Base-by-base conservation (phyloP, 2,329 filamentous ascomycete genomes). In the Orbilia oligospora region DNA sequence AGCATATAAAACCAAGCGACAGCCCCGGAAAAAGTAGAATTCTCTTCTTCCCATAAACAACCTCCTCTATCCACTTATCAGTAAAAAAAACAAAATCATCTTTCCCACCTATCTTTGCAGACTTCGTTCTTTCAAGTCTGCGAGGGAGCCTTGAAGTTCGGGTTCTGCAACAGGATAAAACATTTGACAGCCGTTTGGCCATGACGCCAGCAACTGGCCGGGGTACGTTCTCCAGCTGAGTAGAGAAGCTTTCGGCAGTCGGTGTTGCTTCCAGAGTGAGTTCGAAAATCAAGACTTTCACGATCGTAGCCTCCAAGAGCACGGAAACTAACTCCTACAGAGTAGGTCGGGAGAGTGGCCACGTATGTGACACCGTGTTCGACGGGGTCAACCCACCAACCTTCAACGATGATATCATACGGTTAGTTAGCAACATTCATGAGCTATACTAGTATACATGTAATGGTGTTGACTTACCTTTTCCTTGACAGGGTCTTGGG, bases 121-220 rank as follows among this genome's bases (percentile, higher is more conserved):
- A 55, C 51, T 5, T 24, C 51, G 16, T 38, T 24, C 55, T 33
- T 38, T n/a, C 55, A 71, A 5, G 14, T 10, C 6, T 53, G 20
- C 5, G 27, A 4, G 10, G 22, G 20, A 14, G 55, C 22, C 27
- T 64, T 64, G 3, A 12, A 41, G 1, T 1, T 38, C 30, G 68
- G 56, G 18, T 64, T 56, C n/a, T 24, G 14, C 8, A 20, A n/a
- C 1, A 73, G 18, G n/a, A 58, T n/a, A 10, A 73, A 73, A 18
- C 70, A 73, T 14, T 33, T 73, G 12, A 38, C 48, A 0, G 53
- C 20, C 1, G 14, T 12, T 12, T n/a, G 27, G n/a, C 51, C 33
- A 14, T 73, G 61, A n/a, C 70, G 61, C 61, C 61, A 73, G 22
- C 70, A 73, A 24, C 70, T 55, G 10, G 51, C 33, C 33, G 48